Evolutionary conservation across 2,329 filamentous ascomycete species (phyloP).

Genomic region (Sporothrix euskadiensis): DNA sequence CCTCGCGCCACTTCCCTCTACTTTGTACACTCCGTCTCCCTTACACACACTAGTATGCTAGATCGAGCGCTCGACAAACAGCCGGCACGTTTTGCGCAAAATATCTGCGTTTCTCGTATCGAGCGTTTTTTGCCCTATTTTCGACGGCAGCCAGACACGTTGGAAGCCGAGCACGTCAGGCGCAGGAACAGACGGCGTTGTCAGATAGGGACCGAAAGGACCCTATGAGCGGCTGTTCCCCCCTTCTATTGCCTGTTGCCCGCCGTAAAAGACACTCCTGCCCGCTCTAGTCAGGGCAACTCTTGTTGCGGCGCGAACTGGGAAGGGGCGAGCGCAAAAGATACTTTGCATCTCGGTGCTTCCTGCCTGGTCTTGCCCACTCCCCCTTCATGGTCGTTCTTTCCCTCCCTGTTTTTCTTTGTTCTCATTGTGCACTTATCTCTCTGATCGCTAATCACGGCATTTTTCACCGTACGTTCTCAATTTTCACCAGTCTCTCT

Average conservation of each 20-base stretch:
- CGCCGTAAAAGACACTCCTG: background rate
- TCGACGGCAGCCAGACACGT: background rate
- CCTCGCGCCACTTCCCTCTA: background rate
- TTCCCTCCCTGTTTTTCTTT: background rate
- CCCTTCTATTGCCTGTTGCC: background rate
- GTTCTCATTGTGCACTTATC: background rate
- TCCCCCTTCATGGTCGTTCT: background rate
- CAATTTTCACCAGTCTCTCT: background rate
- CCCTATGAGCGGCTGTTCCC: background rate
- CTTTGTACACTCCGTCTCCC: background rate
- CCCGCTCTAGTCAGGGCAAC: slow-evolving; percentile 9
- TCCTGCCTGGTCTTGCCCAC: background rate
- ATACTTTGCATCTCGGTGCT: background rate
- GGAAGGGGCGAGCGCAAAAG: background rate
- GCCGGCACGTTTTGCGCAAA: background rate
- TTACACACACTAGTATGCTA: slow-evolving; percentile 13
- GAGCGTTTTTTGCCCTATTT: slow-evolving; percentile 9
- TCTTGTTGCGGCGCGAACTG: background rate
- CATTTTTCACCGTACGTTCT: background rate
- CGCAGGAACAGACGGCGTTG: slow-evolving; percentile 14
- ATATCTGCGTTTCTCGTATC: slow-evolving; percentile 2
- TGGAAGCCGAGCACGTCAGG: background rate
- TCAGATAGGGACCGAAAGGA: background rate
- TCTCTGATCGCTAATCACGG: background rate
- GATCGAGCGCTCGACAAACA: background rate